Evolutionary conservation across 2,329 filamentous ascomycete species (phyloP).

Genomic region (Aureobasidium sp.): DNA sequence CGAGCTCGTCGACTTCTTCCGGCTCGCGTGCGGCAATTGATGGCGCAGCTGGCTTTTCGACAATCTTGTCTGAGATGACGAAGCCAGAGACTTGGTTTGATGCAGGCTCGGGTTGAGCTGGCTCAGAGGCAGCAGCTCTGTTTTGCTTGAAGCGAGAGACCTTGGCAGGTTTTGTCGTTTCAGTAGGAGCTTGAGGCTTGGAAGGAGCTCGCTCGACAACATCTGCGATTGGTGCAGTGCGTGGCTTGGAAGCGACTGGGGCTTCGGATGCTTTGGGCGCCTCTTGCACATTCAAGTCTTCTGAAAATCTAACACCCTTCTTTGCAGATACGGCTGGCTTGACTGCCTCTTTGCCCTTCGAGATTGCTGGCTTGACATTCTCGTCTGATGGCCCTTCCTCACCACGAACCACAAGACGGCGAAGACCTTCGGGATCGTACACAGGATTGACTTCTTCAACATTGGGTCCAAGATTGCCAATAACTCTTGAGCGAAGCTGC

Average conservation of each 20-base stretch:
- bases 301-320: slow-evolving; percentile 77
- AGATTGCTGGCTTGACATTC: slow-evolving; percentile 16
- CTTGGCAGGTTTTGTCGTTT: slow-evolving; percentile 24
- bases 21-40: slow-evolving; percentile 27
- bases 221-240: slow-evolving; percentile 22
- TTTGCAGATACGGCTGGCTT: slow-evolving; percentile 25
- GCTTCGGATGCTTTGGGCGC: slow-evolving; percentile 17
- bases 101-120: neutral
- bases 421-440: slow-evolving; percentile 44
- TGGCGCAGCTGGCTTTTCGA: slow-evolving; percentile 40
- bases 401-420: slow-evolving; percentile 42
- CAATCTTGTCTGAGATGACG: slow-evolving; percentile 51
- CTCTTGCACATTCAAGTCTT: slow-evolving; percentile 55
- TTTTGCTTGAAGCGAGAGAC: slow-evolving; percentile 35
- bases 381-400: slow-evolving; percentile 25
- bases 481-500: slow-evolving; percentile 54
- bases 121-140: neutral
- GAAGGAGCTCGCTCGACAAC: slow-evolving; percentile 27
- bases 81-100: neutral
- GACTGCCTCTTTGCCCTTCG: slow-evolving; percentile 8
- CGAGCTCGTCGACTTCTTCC: slow-evolving; percentile 42
- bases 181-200: neutral
- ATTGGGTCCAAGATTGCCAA: slow-evolving; percentile 51
- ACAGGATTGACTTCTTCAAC: slow-evolving; percentile 26
- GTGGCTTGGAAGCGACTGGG: neutral